phyloP scores from a whole-genome alignment of 768 basidiomycete genomes.

The Postia placenta region DNA sequence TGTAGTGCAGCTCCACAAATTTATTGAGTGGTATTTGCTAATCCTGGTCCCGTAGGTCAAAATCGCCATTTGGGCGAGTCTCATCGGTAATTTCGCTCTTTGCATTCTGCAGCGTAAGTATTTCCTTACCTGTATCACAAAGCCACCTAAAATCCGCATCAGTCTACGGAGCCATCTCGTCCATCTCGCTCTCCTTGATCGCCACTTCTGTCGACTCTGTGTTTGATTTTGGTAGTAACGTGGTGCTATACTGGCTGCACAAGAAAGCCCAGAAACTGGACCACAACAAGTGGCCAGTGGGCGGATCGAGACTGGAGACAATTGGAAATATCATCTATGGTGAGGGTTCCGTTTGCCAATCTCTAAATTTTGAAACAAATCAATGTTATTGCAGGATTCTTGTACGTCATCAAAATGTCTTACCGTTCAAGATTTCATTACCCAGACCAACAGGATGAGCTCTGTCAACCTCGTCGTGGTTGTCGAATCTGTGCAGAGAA shows the following conservation, averaged over 20 bases:
- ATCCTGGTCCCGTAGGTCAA: constrained; percentile 76
- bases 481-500: constrained; percentile 76
- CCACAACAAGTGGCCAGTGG: constrained; percentile 84
- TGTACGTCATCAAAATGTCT: constrained; percentile 38
- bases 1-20: constrained; percentile 28
- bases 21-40: no score
- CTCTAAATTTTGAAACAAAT: not conserved
- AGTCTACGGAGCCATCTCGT: constrained; percentile 92
- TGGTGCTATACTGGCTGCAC: constrained; percentile 78
- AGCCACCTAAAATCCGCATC: not conserved
- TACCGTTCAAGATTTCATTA: not conserved
- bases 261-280: constrained; percentile 67
- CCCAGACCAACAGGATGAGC: constrained; percentile 89
- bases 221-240: constrained; percentile 78
- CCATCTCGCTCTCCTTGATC: constrained; percentile 77
- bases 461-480: constrained; percentile 88
- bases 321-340: constrained; percentile 89
- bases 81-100: constrained; percentile 69
- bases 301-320: constrained; percentile 85
- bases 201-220: constrained; percentile 88
- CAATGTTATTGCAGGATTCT: constrained; percentile 33
- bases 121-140: not conserved
- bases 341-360: constrained; percentile 19
- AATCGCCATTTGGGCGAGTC: constrained; percentile 80
- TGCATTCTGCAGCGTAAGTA: constrained; percentile 63